Percentiles rank a stretch among this genome's conserved stretches.
Conservation (phyloP, 441 rosid species). For the Erodium trifolium region DNA sequence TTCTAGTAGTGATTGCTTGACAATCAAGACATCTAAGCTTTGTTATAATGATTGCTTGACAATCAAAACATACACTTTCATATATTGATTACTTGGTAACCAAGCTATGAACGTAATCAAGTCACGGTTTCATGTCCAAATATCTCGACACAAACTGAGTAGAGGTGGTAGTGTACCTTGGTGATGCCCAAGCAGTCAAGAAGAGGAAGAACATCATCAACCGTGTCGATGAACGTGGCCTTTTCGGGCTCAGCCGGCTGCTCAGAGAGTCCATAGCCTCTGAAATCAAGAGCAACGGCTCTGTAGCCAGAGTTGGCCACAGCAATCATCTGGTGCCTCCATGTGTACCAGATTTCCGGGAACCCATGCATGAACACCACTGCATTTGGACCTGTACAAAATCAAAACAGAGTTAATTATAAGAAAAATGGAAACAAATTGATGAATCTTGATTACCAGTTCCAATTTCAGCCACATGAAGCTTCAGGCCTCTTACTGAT, state of each 20-base stretch:
- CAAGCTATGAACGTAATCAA: too few species aligned
- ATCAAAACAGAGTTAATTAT: background rate
- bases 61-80: too few species aligned
- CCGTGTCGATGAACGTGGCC: constrained; percentile 27
- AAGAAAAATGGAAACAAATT: too few species aligned
- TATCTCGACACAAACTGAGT: too few species aligned
- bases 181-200: constrained; percentile 32
- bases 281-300: constrained; percentile 41
- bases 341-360: constrained; percentile 61
- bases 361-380: constrained; percentile 53
- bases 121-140: too few species aligned
- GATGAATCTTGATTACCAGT: background rate
- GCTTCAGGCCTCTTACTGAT: background rate
- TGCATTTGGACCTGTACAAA: constrained; percentile 28
- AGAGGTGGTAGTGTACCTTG: constrained; percentile 22
- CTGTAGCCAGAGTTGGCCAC: constrained; percentile 38
- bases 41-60: too few species aligned
- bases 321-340: constrained; percentile 55
- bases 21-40: too few species aligned
- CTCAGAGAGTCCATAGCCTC: constrained; percentile 51
- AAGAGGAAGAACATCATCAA: constrained; percentile 29
- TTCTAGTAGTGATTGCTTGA: too few species aligned
- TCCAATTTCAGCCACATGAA: constrained; percentile 5
- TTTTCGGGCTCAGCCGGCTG: constrained; percentile 38
- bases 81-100: too few species aligned